Evolutionary conservation across 202 grass and related monocot species (phyloP).

Genomic region (Cymbopogon flexuosus): DNA sequence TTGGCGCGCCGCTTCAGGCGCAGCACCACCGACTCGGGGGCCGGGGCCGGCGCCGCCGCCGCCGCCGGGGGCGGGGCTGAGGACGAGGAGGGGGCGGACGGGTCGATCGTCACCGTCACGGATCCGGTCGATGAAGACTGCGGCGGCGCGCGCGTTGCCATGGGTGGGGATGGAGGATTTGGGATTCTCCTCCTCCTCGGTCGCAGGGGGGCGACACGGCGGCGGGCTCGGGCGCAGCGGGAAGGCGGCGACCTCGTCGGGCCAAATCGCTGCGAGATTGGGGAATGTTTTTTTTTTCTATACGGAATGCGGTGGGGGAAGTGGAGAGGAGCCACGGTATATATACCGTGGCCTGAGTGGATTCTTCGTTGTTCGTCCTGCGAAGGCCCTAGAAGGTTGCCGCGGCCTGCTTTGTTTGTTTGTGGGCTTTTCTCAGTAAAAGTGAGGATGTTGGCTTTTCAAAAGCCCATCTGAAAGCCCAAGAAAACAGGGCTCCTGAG

Average conservation of each 20-base stretch:
- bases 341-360: no score
- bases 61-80: not conserved
- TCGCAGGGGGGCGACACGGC: not conserved
- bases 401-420: no score
- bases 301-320: no score
- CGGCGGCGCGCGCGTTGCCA: conserved; percentile 33
- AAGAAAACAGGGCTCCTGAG: not conserved
- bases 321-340: no score
- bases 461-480: not conserved
- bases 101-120: conserved; percentile 36
- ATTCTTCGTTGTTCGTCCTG: no score
- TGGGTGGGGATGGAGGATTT: conserved; percentile 17
- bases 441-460: no score
- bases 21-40: conserved; percentile 57
- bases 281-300: no score
- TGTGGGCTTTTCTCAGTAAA: no score
- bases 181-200: not conserved
- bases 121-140: conserved; percentile 26
- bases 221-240: not conserved
- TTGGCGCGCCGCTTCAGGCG: conserved; percentile 61
- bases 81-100: conserved; percentile 25
- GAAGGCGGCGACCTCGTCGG: not conserved
- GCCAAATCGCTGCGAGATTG: no score
- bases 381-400: no score
- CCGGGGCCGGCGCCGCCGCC: not conserved